phyloP scores from a whole-genome alignment of 202 grass and related monocot species.

The Brachypodium distachyon region DNA sequence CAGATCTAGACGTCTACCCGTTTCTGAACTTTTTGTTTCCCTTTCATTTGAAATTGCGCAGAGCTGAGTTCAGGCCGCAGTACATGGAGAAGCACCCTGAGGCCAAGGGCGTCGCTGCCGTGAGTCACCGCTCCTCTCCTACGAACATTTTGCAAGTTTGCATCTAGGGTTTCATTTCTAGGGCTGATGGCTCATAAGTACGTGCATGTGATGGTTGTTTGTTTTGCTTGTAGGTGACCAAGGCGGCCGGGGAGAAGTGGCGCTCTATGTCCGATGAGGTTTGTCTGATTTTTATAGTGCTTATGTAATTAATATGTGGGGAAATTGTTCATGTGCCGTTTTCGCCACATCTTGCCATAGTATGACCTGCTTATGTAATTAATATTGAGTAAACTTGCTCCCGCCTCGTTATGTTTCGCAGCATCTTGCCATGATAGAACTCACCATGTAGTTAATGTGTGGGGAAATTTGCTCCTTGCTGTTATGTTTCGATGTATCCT shows the following conservation, averaged over 20 bases:
- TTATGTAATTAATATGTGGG: not conserved
- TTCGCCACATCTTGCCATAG: not conserved
- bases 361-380: too few species aligned
- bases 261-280: constrained; percentile 67
- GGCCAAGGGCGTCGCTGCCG: constrained; percentile 58
- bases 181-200: not conserved
- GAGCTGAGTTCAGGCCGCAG: constrained; percentile 86
- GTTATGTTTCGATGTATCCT: too few species aligned
- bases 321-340: not conserved
- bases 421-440: too few species aligned
- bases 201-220: not conserved
- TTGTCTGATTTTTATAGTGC: not conserved
- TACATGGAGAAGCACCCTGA: constrained; percentile 70
- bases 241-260: constrained; percentile 90
- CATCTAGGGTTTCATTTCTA: not conserved
- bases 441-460: too few species aligned
- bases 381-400: too few species aligned
- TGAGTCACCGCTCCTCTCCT: constrained; percentile 18
- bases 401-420: too few species aligned
- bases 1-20: constrained; percentile 27
- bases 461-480: too few species aligned
- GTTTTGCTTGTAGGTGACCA: constrained; percentile 54
- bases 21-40: not conserved
- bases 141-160: not conserved
- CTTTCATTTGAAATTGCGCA: not conserved